Evolutionary conservation across 2,329 filamentous ascomycete species (phyloP), one percentile per base, ranked within the genome.

Genomic region (Ceratocystis diversiconidia): DNA sequence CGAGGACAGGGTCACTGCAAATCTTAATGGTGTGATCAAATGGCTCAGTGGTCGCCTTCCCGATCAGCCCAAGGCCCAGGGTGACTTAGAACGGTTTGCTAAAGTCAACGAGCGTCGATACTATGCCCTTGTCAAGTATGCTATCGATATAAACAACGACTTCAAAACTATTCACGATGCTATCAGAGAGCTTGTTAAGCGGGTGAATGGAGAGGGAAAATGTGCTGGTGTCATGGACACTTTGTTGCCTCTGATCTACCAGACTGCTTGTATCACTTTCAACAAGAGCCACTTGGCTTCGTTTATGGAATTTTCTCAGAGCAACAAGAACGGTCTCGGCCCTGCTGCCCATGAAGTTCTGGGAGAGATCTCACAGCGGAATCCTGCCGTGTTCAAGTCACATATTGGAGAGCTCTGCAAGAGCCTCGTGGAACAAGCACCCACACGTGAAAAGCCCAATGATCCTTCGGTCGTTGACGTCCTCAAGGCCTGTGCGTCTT

Each of bases 261-360:
- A 90, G 55, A 87, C 87, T 65, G 88, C 90, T 43, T 86, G 90
- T 66, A 81, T 99, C 69, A 83, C 96, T 69, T 96, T 95, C 77
- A 99, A 96, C 76, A 86, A 89, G 72, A 97, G 92, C 73, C 92
- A 99, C 73, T 85, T 99, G 19, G 85, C 92, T 2, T 86, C 90
- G 0, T 92, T 97, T 69, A 89, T 97, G 78, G 87, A 91, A 66
- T 89, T 87, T 71, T 91, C 92, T 10, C 87, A 90, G 71, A 92
- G 85, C 8, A 88, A 96, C 72, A 87, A 92, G 71, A 85, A 88
- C 61, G 87, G 86, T 0, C 79, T 96, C 61, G 89, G 88, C 5
- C 78, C 82, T 22, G 85, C 89, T 15, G 92, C 94, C 1, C 91
- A 96, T 72, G 89, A 95, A 72, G 82, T 97, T 64, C 81, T 97